A percentile compares a stretch with the other conserved stretches of the same genome.
Conservation (phyloP, 2,329 filamentous ascomycete species). For the Aspergillus phoenicis region DNA sequence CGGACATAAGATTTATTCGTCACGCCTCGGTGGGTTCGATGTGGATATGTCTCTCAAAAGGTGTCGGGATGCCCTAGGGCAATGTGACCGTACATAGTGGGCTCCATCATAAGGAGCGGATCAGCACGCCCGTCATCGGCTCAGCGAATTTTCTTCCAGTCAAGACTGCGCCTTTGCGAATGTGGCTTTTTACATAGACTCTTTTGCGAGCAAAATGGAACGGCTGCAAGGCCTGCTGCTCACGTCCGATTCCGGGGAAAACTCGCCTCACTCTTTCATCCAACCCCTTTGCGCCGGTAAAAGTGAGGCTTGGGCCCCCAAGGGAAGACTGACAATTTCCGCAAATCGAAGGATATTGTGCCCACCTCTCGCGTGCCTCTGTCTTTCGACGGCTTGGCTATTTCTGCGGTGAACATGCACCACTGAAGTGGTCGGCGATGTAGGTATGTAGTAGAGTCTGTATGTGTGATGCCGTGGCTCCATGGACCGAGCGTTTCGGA, state of each 20-base stretch:
- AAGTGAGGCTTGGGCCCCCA: constrained; percentile 29
- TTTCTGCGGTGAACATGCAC: constrained; percentile 25
- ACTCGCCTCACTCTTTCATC: constrained; percentile 40
- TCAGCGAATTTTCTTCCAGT: constrained; percentile 9
- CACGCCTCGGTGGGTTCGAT: constrained; percentile 1
- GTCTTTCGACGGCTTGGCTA: constrained; percentile 11
- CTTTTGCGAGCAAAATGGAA: constrained; percentile 15
- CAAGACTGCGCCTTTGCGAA: constrained; percentile 14
- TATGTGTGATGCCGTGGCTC: constrained; percentile 39
- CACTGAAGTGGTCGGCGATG: constrained; percentile 3
- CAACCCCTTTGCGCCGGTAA: constrained; percentile 33
- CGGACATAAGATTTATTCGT: constrained; percentile 1
- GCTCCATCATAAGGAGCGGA: constrained; percentile 10
- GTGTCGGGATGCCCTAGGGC: constrained; percentile 3
- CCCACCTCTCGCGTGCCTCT: constrained; percentile 14
- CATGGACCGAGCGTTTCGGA: constrained; percentile 25
- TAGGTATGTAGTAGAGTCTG: constrained; percentile 24
- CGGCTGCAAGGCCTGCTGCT: constrained; percentile 16
- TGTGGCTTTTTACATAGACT: constrained; percentile 11
- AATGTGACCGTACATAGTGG: constrained; percentile 6
- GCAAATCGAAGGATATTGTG: constrained; percentile 22
- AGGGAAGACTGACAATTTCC: constrained; percentile 18
- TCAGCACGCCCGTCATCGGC: constrained; percentile 14
- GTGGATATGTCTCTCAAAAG: neutral
- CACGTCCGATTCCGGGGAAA: constrained; percentile 28